Evolutionary conservation across 768 basidiomycete species (phyloP).

Genomic region (Trametes punicea): DNA sequence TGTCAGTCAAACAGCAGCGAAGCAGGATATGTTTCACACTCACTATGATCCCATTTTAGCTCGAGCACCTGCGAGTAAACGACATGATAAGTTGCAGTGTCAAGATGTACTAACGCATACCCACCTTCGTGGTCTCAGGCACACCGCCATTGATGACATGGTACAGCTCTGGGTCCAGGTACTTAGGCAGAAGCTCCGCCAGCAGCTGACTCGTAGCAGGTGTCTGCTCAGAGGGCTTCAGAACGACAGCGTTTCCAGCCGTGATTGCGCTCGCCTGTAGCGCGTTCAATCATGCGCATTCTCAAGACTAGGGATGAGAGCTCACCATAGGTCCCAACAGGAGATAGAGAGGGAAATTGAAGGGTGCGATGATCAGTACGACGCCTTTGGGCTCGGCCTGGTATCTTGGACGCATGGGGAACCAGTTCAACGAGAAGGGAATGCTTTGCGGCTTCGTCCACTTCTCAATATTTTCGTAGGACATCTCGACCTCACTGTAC

Average conservation of each 20-base stretch:
- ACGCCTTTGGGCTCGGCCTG: constrained; percentile 76
- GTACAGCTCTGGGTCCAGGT: constrained; percentile 63
- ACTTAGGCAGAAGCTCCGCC: constrained; percentile 66
- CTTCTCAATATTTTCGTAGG: constrained; percentile 60
- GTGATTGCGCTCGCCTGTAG: constrained; percentile 58
- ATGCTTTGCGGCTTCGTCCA: constrained; percentile 69
- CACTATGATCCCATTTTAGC: constrained; percentile 62
- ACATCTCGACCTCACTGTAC: constrained; percentile 47
- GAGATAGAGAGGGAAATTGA: constrained; percentile 72
- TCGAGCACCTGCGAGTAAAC: constrained; percentile 51
- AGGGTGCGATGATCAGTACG: constrained; percentile 65
- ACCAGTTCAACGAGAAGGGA: constrained; percentile 52
- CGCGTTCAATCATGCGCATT: not conserved
- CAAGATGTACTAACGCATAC: not conserved
- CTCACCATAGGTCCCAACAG: constrained; percentile 56
- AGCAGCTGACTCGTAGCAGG: constrained; percentile 56
- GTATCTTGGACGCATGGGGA: constrained; percentile 56
- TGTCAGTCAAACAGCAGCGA: not conserved
- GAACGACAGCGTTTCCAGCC: constrained; percentile 63
- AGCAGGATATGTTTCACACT: no score
- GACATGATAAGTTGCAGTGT: not conserved
- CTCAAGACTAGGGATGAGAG: not conserved
- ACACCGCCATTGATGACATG: constrained; percentile 68
- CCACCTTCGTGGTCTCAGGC: constrained; percentile 57
- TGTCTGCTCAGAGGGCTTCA: constrained; percentile 75